Evolutionary conservation across 345 rosid species (phyloP).

Genomic region (Hypericum perforatum): DNA sequence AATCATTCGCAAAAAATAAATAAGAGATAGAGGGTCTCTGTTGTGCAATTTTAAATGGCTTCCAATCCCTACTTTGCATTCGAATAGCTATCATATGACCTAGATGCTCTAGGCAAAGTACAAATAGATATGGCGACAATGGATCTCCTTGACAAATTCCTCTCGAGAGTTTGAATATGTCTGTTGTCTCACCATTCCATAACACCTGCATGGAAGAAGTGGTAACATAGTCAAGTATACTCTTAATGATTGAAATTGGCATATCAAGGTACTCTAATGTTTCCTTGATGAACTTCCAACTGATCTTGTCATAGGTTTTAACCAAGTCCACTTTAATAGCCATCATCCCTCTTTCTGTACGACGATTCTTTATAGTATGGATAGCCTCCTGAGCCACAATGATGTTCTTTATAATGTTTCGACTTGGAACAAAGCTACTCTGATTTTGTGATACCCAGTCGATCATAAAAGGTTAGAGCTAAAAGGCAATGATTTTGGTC

Average conservation of each 20-base stretch:
- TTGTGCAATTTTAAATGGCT: no score
- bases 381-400: not conserved
- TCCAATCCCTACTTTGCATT: no score
- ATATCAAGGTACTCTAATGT: not conserved
- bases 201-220: not conserved
- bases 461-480: no score
- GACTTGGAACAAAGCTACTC: no score
- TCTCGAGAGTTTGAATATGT: not conserved
- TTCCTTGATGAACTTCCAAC: not conserved
- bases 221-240: not conserved
- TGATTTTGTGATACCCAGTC: no score
- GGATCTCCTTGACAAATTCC: slow-evolving; percentile 1
- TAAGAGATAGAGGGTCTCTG: no score
- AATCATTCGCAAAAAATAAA: no score
- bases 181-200: not conserved
- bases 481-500: not conserved
- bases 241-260: no score
- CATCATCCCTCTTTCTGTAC: not conserved
- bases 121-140: not conserved
- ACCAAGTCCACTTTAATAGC: not conserved
- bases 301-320: not conserved
- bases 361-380: not conserved
- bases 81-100: slow-evolving; percentile 3
- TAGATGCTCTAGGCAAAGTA: not conserved
- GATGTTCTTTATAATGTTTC: no score